Base-by-base conservation (phyloP, 768 basidiomycete genomes). In the Thelephora ganbajun region DNA sequence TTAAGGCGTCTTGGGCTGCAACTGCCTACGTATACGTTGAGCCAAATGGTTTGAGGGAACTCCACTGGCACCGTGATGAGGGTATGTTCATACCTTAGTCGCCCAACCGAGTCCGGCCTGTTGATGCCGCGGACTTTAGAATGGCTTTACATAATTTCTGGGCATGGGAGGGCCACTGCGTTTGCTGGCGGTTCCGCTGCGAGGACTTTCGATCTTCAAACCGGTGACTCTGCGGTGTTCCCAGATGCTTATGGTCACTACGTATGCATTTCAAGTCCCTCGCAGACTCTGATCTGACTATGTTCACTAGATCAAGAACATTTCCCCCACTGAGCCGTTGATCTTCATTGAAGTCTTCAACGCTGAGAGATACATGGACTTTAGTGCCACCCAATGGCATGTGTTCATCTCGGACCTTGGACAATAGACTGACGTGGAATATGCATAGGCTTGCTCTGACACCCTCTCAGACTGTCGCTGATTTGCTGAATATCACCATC, bases 301-400 rank as follows among this genome's bases (percentile, higher is more conserved):
- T 43, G 57, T 54, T 2, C 57, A 59, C 48, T 59, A 59, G 51
- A 52, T 59, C 46, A 49, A 50, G 54, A 59, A 59, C 50, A 41
- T 53, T 3, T 59, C 57, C 5, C 56, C 57, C 7, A 59, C 57
- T 2, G 57, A 56, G 50, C 57, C 57, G 11, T 53, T 59, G 35
- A 57, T 57, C 50, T 59, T 47, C 51, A 50, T 59, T 35, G 57
- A 57, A 42, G 49, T 59, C 43, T 59, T 59, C 57, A 59, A 57
- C 47, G 56, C 57, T 30, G 48, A 46, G 12, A 48, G 50, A 34
- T 59, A 54, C 43, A 45, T 53, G 33, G 57, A 59, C 51, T 59
- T 59, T 54, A 55, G 53, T 36, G 57, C 56, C 6, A 55, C 56
- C 2, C 57, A 59, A 41, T 56, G 54, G 54, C 50, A 34, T 35